Conservation (phyloP, 768 basidiomycete genomes). For the Candolleomyces aberdarensis region DNA sequence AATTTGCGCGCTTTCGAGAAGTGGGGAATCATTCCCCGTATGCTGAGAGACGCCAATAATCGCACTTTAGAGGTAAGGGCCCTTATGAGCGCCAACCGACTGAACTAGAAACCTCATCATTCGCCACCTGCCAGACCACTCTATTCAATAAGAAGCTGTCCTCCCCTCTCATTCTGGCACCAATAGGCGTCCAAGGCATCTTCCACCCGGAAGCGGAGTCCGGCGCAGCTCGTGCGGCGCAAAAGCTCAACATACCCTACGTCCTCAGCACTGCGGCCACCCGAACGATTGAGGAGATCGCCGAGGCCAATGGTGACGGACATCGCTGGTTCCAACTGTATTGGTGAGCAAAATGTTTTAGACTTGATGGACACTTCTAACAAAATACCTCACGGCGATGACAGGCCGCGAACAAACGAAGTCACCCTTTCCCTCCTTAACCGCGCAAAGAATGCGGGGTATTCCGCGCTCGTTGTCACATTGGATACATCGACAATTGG, state of each 20-base stretch:
- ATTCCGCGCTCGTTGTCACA: conserved; percentile 72
- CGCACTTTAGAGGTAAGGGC: conserved; percentile 56
- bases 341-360: conserved; percentile 40
- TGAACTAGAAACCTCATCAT: neutral
- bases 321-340: conserved; percentile 82
- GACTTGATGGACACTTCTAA: too few species aligned
- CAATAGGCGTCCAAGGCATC: conserved; percentile 78
- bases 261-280: conserved; percentile 75
- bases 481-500: conserved; percentile 72
- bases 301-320: conserved; percentile 62
- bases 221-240: conserved; percentile 64
- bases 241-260: conserved; percentile 59
- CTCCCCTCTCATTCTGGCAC: conserved; percentile 62
- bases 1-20: conserved; percentile 64
- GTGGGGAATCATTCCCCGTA: conserved; percentile 77
- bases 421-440: conserved; percentile 61
- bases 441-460: conserved; percentile 65
- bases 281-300: conserved; percentile 77
- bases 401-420: conserved; percentile 61
- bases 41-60: conserved; percentile 60
- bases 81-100: neutral
- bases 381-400: neutral
- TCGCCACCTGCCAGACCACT: conserved; percentile 45
- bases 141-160: conserved; percentile 66
- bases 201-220: conserved; percentile 71